Percentiles rank a stretch among this genome's conserved stretches.
These are phyloP conservation scores for Aurantiochytrium sp. DNA, from an alignment of 108 stramenopile genomes.

Conservation along the genomic window DNA sequence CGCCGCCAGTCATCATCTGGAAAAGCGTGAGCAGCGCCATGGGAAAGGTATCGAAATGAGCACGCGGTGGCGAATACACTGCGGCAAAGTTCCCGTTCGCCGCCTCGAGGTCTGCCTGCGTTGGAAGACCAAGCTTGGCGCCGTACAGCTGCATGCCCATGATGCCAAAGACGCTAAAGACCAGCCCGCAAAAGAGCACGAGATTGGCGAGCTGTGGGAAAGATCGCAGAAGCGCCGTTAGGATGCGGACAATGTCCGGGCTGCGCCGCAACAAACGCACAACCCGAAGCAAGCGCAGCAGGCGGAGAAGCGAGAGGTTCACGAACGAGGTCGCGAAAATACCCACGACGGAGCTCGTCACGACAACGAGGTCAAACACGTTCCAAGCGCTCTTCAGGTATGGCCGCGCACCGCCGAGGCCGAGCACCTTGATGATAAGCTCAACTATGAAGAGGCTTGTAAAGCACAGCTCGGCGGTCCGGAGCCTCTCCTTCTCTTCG, in stretches of 20 bases:
- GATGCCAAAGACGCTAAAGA: slow-evolving; percentile 67
- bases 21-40: slow-evolving; percentile 60
- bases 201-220: slow-evolving; percentile 66
- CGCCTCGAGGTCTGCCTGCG: background rate
- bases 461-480: slow-evolving; percentile 36
- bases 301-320: slow-evolving; percentile 45
- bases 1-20: slow-evolving; percentile 69
- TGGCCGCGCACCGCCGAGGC: background rate
- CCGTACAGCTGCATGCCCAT: slow-evolving; percentile 58
- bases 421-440: slow-evolving; percentile 40
- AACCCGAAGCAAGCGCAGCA: slow-evolving; percentile 63
- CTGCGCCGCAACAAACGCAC: slow-evolving; percentile 55
- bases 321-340: slow-evolving; percentile 33
- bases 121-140: background rate
- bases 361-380: slow-evolving; percentile 50
- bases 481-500: slow-evolving; percentile 14
- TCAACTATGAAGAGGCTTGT: slow-evolving; percentile 44
- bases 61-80: slow-evolving; percentile 46
- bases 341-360: slow-evolving; percentile 45
- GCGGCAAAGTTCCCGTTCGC: slow-evolving; percentile 38
- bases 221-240: slow-evolving; percentile 59
- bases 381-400: slow-evolving; percentile 53
- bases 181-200: slow-evolving; percentile 53
- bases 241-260: slow-evolving; percentile 50
- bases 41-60: slow-evolving; percentile 65